A percentile compares a stretch with the other conserved stretches of the same genome.
Conservation (phyloP, 129 eudicot genomes). For the Artemisia annua region DNA sequence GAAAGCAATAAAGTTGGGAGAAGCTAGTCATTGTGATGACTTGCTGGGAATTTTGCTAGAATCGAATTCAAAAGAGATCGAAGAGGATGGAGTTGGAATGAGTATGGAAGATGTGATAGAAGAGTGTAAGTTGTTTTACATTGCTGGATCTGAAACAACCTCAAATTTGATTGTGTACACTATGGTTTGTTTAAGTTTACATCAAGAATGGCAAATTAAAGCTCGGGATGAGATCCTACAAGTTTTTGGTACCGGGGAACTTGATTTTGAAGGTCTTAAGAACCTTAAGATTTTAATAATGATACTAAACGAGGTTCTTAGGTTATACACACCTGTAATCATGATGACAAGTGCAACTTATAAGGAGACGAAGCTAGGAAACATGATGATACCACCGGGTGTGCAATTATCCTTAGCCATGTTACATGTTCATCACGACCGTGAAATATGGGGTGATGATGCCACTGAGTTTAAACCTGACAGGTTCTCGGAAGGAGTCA, state of each 20-base stretch:
- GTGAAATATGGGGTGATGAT: conserved; percentile 59
- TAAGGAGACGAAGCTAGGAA: conserved; percentile 47
- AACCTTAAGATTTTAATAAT: conserved; percentile 16
- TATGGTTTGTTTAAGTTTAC: conserved; percentile 23
- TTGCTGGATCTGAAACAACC: conserved; percentile 28
- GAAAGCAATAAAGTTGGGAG: conserved; percentile 6
- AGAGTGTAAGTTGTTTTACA: conserved; percentile 28
- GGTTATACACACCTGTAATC: conserved; percentile 22
- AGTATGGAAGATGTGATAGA: conserved; percentile 25
- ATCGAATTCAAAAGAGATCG: conserved; percentile 17
- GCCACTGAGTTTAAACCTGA: conserved; percentile 58
- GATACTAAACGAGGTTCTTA: conserved; percentile 25
- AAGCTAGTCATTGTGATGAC: conserved; percentile 22
- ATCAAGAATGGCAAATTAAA: conserved; percentile 21
- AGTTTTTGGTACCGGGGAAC: conserved; percentile 10
- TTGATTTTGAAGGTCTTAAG: conserved; percentile 22
- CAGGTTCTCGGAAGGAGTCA: conserved; percentile 36
- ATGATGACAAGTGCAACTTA: conserved; percentile 14
- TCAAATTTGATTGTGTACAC: conserved; percentile 19
- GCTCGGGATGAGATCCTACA: neutral
- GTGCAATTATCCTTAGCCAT: conserved; percentile 41
- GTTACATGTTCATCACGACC: conserved; percentile 41
- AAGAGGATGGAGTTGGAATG: conserved; percentile 19
- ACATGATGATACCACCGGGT: conserved; percentile 52
- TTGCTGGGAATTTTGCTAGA: conserved; percentile 18